These are phyloP conservation scores for Phytopythium boreale DNA, from an alignment of 352 stramenopile species.

Conservation along the genomic window DNA sequence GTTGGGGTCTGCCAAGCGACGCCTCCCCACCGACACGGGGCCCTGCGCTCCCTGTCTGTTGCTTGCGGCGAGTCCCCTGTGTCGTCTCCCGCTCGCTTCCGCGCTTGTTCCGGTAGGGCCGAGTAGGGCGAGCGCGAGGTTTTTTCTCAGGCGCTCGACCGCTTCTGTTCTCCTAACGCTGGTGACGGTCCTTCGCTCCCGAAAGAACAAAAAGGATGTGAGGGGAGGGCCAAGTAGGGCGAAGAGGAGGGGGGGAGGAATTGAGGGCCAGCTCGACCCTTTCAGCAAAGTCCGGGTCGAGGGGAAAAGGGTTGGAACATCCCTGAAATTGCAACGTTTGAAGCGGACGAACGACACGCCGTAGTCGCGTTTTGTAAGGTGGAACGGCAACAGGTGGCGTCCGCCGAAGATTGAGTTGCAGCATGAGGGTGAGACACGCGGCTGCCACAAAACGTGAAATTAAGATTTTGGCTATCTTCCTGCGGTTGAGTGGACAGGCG, in stretches of 20 bases:
- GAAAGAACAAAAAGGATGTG: slow-evolving; percentile 14
- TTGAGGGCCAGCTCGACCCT: slow-evolving; percentile 3
- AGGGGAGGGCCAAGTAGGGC: background rate
- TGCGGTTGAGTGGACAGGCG: background rate
- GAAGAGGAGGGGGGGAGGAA: background rate
- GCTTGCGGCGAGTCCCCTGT: background rate
- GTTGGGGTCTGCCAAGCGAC: too few relatives aligned
- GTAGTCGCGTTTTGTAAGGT: background rate
- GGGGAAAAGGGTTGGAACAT: background rate
- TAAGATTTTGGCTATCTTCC: background rate
- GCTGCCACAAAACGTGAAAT: background rate
- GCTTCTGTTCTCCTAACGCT: background rate
- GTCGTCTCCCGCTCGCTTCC: background rate
- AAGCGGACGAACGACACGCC: background rate
- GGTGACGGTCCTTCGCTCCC: slow-evolving; percentile 4
- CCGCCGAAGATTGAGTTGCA: background rate
- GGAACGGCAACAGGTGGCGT: slow-evolving; percentile 5
- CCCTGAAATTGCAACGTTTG: slow-evolving; percentile 1
- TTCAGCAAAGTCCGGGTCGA: background rate
- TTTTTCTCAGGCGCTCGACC: background rate
- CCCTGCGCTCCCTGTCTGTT: background rate
- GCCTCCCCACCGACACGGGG: background rate
- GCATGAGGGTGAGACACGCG: background rate
- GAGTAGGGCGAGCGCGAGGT: background rate
- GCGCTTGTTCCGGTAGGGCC: background rate